phyloP scores from a whole-genome alignment of 2,329 filamentous ascomycete genomes.

The Bimuria novae-zelandiae region DNA sequence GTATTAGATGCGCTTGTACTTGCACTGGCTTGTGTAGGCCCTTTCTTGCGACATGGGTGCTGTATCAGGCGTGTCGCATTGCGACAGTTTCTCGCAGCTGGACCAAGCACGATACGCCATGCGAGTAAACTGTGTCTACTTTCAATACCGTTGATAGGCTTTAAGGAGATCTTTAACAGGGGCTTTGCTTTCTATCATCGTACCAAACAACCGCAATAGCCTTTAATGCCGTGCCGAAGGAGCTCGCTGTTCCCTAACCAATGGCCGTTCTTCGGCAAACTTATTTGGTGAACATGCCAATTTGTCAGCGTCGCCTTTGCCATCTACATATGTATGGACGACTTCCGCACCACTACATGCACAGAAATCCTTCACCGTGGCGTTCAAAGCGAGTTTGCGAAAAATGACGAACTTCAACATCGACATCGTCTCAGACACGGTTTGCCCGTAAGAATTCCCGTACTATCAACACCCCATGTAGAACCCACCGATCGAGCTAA shows the following conservation, averaged over 20 bases:
- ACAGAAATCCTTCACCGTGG: conserved; percentile 33
- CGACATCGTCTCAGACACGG: conserved; percentile 74
- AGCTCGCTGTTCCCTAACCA: background rate
- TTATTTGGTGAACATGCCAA: background rate
- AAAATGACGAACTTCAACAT: conserved; percentile 68
- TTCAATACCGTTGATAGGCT: too few relatives aligned
- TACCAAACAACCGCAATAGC: too few relatives aligned
- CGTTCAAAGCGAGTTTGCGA: conserved; percentile 37
- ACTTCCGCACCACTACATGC: conserved; percentile 5
- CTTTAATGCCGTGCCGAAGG: background rate
- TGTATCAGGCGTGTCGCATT: too few relatives aligned
- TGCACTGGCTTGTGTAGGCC: background rate
- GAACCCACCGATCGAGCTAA: background rate
- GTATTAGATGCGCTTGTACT: background rate
- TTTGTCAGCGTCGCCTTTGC: conserved; percentile 6
- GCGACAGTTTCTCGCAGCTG: too few relatives aligned
- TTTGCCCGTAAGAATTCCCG: conserved; percentile 65
- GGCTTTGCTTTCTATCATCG: too few relatives aligned
- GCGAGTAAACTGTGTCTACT: too few relatives aligned
- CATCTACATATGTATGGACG: background rate
- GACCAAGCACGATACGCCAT: too few relatives aligned
- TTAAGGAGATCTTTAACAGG: too few relatives aligned
- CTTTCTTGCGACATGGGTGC: background rate
- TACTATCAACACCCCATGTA: background rate
- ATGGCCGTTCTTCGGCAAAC: background rate